These are phyloP conservation scores for Limnomonas spitsbergensis DNA, from an alignment of 139 green algal genomes.

Conservation along the genomic window DNA sequence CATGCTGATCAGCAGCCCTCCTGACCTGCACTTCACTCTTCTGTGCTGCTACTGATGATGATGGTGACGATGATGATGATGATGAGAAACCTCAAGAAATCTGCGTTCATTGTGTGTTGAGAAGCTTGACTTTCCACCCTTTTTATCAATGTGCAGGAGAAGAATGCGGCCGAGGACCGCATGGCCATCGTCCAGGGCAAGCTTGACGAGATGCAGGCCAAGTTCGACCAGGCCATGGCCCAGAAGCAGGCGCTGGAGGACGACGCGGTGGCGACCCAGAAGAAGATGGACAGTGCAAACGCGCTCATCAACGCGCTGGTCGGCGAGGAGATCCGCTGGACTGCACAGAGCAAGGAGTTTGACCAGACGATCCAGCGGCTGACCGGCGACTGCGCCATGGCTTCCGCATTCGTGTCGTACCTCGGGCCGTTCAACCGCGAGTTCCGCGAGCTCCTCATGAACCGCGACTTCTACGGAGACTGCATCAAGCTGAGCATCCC, in stretches of 20 bases:
- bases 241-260: conserved; percentile 90
- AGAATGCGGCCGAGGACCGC: conserved; percentile 82
- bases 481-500: conserved; percentile 73
- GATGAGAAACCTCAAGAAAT: no score
- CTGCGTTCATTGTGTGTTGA: no score
- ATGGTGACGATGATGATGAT: no score
- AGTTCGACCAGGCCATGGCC: conserved; percentile 89
- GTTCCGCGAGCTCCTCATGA: conserved; percentile 87
- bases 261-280: conserved; percentile 79
- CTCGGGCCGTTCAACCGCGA: conserved; percentile 92
- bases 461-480: conserved; percentile 75
- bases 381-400: conserved; percentile 82
- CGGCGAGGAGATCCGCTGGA: conserved; percentile 92
- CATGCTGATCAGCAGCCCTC: no score
- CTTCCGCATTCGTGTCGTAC: conserved; percentile 86
- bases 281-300: conserved; percentile 87
- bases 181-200: conserved; percentile 85
- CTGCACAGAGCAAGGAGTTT: conserved; percentile 81
- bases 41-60: no score
- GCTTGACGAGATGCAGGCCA: conserved; percentile 88
- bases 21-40: no score
- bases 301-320: conserved; percentile 83
- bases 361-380: conserved; percentile 77
- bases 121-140: no score
- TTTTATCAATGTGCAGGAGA: conserved; percentile 76